These are phyloP conservation scores for Pistacia vera DNA, from an alignment of 345 rosid species.

Conservation along the genomic window DNA sequence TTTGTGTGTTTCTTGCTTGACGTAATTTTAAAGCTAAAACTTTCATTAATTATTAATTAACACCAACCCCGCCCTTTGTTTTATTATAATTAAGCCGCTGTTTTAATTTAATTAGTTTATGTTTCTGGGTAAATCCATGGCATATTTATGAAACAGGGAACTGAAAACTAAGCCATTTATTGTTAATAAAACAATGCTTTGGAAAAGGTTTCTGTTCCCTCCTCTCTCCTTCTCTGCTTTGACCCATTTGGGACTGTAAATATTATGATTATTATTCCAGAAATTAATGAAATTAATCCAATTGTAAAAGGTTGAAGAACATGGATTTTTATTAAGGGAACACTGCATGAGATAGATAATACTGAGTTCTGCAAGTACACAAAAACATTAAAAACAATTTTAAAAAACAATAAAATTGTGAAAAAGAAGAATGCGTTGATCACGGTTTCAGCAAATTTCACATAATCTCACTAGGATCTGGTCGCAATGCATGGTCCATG, in stretches of 20 bases:
- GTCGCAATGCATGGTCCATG: neutral
- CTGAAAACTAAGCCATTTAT: conserved; percentile 21
- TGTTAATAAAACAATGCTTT: conserved; percentile 11
- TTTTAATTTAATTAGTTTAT: neutral
- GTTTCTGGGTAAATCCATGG: conserved; percentile 19
- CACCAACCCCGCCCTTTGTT: no score
- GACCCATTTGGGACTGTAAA: neutral
- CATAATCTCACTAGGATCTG: conserved; percentile 33
- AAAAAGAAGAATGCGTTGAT: conserved; percentile 19
- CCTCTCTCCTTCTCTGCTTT: no score
- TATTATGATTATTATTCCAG: no score
- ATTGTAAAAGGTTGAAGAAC: no score
- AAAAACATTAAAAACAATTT: neutral
- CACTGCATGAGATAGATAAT: no score
- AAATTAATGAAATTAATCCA: no score
- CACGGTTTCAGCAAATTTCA: conserved; percentile 28
- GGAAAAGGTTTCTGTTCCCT: conserved; percentile 11
- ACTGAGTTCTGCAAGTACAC: no score
- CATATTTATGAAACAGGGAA: conserved; percentile 19
- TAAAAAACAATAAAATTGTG: neutral
- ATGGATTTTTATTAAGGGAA: neutral
- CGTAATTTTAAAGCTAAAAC: conserved; percentile 24
- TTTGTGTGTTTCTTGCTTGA: conserved; percentile 8
- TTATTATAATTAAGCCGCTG: no score
- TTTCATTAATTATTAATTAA: no score